Conservation (phyloP, 345 rosid genomes). For the Triadica sebifera region DNA sequence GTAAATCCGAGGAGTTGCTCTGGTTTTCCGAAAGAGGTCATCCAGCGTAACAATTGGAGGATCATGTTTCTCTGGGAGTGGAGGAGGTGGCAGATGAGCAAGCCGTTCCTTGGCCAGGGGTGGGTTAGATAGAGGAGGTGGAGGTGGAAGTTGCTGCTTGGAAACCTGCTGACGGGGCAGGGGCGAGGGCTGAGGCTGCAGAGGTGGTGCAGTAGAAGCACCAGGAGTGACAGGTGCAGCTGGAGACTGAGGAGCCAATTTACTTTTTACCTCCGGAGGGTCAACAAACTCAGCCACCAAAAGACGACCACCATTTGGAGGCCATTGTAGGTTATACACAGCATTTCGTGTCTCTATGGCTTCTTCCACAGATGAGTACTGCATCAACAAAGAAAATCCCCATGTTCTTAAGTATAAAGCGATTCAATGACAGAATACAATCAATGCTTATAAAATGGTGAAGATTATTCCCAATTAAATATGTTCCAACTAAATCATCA, state of each 20-base stretch:
- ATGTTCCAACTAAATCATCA: neutral
- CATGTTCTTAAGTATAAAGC: neutral
- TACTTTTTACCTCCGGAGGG: conserved; percentile 68
- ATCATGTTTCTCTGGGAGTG: conserved; percentile 60
- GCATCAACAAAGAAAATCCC: conserved; percentile 31
- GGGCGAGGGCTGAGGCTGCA: conserved; percentile 51
- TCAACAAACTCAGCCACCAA: conserved; percentile 86
- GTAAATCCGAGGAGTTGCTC: conserved; percentile 91
- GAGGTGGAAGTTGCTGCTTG: conserved; percentile 59
- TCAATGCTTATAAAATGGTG: neutral
- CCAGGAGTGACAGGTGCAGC: conserved; percentile 32
- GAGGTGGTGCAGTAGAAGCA: conserved; percentile 32
- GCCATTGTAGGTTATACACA: conserved; percentile 91
- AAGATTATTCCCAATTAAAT: neutral
- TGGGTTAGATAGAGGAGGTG: conserved; percentile 44
- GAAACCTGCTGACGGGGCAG: conserved; percentile 52
- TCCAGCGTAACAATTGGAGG: conserved; percentile 90
- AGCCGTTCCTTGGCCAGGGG: conserved; percentile 50
- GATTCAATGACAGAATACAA: neutral
- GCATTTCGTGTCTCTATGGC: conserved; percentile 85
- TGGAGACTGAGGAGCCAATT: conserved; percentile 50
- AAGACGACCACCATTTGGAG: conserved; percentile 86
- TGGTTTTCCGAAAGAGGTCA: conserved; percentile 91
- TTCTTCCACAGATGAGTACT: conserved; percentile 88
- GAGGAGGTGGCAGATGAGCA: conserved; percentile 64